phyloP scores from a whole-genome alignment of 73 alveolate species.

The Blepharisma japonicum region DNA sequence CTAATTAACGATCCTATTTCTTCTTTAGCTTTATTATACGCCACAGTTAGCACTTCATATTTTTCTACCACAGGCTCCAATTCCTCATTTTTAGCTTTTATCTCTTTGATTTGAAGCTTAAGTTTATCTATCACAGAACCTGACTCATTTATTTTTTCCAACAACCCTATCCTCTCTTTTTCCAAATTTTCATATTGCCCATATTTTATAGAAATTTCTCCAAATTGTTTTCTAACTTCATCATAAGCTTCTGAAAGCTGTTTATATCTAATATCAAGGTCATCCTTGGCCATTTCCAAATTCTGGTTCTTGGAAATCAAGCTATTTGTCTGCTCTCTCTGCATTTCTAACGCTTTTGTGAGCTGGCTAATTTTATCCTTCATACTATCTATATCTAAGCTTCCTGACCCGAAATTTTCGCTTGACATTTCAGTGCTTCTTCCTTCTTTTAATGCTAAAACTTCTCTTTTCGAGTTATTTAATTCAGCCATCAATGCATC shows the following conservation, averaged over 20 bases:
- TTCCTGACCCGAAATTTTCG: neutral
- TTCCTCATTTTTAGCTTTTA: neutral
- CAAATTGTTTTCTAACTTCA: neutral
- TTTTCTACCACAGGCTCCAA: neutral
- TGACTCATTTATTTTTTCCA: neutral
- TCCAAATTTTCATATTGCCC: neutral
- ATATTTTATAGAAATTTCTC: neutral
- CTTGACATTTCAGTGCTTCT: neutral
- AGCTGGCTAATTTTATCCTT: neutral
- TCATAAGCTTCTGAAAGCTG: neutral
- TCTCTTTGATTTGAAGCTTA: neutral
- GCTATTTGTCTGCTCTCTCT: neutral
- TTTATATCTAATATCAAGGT: neutral
- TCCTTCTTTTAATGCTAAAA: neutral
- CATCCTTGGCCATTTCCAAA: neutral
- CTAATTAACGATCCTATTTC: neutral
- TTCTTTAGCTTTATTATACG: neutral
- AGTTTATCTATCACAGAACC: neutral
- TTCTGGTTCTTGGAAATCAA: neutral
- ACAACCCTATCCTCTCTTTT: neutral
- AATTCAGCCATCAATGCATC: neutral
- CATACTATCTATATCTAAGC: neutral
- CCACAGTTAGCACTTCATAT: neutral
- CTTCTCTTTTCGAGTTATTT: slow-evolving; percentile 6
- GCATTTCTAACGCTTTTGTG: neutral